Base-by-base conservation (phyloP, 371 early-diverging fungal species). In the Catenaria anguillulae region DNA sequence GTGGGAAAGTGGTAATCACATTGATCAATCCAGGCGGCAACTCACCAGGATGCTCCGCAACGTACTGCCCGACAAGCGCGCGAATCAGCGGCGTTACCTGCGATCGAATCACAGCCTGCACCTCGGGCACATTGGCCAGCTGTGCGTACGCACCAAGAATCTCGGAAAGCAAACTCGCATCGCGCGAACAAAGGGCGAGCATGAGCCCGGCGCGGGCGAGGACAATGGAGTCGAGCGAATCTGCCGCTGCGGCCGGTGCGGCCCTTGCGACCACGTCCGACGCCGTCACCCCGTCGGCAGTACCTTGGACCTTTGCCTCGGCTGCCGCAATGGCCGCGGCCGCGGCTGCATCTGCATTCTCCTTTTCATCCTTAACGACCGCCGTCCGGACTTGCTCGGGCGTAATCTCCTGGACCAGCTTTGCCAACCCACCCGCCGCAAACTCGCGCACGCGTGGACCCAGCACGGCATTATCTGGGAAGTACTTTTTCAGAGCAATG, bases 391-490 rank as follows among this genome's bases (percentile, higher is more conserved):
- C n/a, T n/a, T n/a, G n/a, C n/a, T n/a, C n/a, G n/a, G n/a, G n/a
- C n/a, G n/a, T n/a, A n/a, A n/a, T n/a, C 46, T 10, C 8, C n/a
- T 23, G 17, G 8, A 23, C 46, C n/a, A 46, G 19, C 4, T n/a
- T 19, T 0, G 23, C 23, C 29, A 50, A 8, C 2, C 29, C 15
- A 26, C 19, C 29, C 2, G 31, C 52, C 29, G 52, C 52, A 13
- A 12, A 17, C 29, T 8, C 29, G 15, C 31, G 52, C 6, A 42
- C n/a, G 59, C 43, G 23, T 42, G 64, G 37, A 52, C 61, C 33
- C 43, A 55, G 59, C 55, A 63, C 59, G 23, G 61, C 58, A 33
- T 60, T 26, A 29, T 50, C 55, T 56, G 55, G 37, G 52, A 55
- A 45, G 42, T 62, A 50, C 31, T 29, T 15, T 23, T 50, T 50